phyloP scores from a whole-genome alignment of 306 rosid species.

The Prinsepia uniflora region DNA sequence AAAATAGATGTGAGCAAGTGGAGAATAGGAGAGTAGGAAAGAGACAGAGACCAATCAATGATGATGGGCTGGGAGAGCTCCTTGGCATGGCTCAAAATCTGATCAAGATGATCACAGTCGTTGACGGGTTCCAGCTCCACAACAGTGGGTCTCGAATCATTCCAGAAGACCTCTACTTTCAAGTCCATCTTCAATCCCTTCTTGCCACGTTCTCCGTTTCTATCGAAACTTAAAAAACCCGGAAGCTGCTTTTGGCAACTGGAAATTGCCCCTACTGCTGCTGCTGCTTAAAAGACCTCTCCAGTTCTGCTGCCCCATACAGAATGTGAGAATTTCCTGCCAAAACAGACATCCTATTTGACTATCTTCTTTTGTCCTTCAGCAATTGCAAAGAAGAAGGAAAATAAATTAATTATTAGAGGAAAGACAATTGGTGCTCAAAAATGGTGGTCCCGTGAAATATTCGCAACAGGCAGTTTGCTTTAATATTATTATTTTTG shows the following conservation, averaged over 20 bases:
- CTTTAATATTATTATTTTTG: too few species aligned
- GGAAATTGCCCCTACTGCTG: constrained; percentile 30
- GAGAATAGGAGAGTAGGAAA: background rate
- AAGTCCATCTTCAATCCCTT: constrained; percentile 35
- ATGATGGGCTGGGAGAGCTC: constrained; percentile 55
- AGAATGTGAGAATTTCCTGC: constrained; percentile 50
- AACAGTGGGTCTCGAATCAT: constrained; percentile 50
- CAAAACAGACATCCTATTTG: constrained; percentile 53
- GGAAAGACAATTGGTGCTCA: too few species aligned
- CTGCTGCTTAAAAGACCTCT: too few species aligned
- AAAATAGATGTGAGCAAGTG: background rate
- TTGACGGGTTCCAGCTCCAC: constrained; percentile 58
- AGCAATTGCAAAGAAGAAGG: background rate
- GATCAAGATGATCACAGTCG: constrained; percentile 69
- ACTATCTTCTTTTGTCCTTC: background rate
- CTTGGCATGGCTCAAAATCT: constrained; percentile 48
- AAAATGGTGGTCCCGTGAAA: too few species aligned
- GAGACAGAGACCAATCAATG: constrained; percentile 64
- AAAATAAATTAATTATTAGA: background rate
- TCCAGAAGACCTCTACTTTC: constrained; percentile 53
- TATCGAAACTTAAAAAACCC: constrained; percentile 32
- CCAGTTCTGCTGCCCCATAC: constrained; percentile 29
- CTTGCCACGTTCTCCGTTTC: constrained; percentile 35
- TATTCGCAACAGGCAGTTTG: too few species aligned
- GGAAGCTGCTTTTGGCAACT: constrained; percentile 25